Percentiles rank a stretch among this genome's conserved stretches.
These are phyloP conservation scores for Mortierella sp. DNA, from an alignment of 371 early-diverging fungal genomes.

Conservation along the genomic window DNA sequence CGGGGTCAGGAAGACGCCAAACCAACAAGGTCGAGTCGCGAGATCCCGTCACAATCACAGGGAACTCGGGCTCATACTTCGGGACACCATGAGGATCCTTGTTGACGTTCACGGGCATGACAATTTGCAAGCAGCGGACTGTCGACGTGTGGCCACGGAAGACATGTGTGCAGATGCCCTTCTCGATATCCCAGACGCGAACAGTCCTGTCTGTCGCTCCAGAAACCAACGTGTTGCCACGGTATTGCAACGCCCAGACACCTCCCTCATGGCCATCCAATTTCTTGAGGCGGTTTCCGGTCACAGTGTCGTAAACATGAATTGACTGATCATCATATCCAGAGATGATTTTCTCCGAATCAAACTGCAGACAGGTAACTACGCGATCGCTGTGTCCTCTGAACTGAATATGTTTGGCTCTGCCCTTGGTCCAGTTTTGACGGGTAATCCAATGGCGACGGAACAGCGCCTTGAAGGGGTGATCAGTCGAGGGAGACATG, in stretches of 20 bases:
- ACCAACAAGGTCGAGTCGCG: slow-evolving; percentile 96
- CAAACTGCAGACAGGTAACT: slow-evolving; percentile 97
- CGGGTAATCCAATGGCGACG: slow-evolving; percentile 80
- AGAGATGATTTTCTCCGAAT: slow-evolving; percentile 91
- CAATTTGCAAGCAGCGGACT: slow-evolving; percentile 93
- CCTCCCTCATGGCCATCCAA: slow-evolving; percentile 98
- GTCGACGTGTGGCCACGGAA: slow-evolving; percentile 97
- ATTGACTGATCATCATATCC: slow-evolving; percentile 93
- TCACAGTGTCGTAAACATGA: slow-evolving; percentile 88
- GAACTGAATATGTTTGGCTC: slow-evolving; percentile 80
- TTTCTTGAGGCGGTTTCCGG: slow-evolving; percentile 76
- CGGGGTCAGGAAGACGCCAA: slow-evolving; percentile 91
- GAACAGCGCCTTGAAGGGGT: slow-evolving; percentile 85
- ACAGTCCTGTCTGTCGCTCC: slow-evolving; percentile 99
- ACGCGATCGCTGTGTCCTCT: slow-evolving; percentile 86
- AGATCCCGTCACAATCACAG: slow-evolving; percentile 96
- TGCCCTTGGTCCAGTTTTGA: slow-evolving; percentile 87
- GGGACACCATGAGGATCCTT: slow-evolving; percentile 61
- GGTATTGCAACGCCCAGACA: slow-evolving; percentile 97
- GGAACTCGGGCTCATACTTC: slow-evolving; percentile 74
- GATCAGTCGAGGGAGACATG: slow-evolving; percentile 55
- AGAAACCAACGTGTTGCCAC: slow-evolving; percentile 90
- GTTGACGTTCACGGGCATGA: slow-evolving; percentile 79
- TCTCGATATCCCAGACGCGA: slow-evolving; percentile 96
- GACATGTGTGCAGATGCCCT: slow-evolving; percentile 89